These are phyloP conservation scores for Tricholoma furcatifolium DNA, from an alignment of 768 basidiomycete genomes.

Conservation along the genomic window DNA sequence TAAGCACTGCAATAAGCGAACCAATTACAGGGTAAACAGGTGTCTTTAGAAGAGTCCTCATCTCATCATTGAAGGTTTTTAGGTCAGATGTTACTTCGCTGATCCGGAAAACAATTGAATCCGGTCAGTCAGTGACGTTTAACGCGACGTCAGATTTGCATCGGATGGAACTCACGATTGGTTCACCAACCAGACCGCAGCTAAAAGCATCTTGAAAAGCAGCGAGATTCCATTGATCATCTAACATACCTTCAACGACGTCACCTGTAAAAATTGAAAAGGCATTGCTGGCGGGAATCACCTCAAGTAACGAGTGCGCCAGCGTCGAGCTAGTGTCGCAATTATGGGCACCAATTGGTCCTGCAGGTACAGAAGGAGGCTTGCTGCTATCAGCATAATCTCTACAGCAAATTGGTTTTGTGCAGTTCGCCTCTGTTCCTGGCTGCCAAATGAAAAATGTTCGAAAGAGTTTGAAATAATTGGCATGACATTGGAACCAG, in stretches of 20 bases:
- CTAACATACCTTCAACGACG: slow-evolving; percentile 50
- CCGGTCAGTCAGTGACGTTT: background rate
- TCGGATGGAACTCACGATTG: slow-evolving; percentile 33
- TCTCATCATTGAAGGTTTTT: slow-evolving; percentile 42
- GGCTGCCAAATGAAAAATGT: slow-evolving; percentile 28
- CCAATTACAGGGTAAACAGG: slow-evolving; percentile 54
- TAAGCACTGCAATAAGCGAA: slow-evolving; percentile 17
- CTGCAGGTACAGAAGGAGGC: slow-evolving; percentile 42
- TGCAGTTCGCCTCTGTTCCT: slow-evolving; percentile 55
- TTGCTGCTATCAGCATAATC: slow-evolving; percentile 40
- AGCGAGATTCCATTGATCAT: background rate
- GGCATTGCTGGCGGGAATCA: slow-evolving; percentile 35
- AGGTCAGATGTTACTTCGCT: slow-evolving; percentile 47
- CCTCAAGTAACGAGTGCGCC: slow-evolving; percentile 48
- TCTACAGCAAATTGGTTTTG: slow-evolving; percentile 64
- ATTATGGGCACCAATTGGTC: slow-evolving; percentile 43
- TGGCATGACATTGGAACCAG: background rate
- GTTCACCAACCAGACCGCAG: slow-evolving; percentile 49
- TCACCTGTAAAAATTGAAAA: slow-evolving; percentile 68
- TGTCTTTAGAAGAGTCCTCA: slow-evolving; percentile 35
- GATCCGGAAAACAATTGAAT: background rate
- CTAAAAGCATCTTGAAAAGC: slow-evolving; percentile 22
- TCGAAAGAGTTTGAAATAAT: background rate
- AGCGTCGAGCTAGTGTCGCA: slow-evolving; percentile 55
- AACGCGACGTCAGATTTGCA: no score